Evolutionary conservation across 192 early-diverging fungal species (phyloP), one percentile per base, ranked within the genome.

Genomic region (Linnemannia schmuckeri): DNA sequence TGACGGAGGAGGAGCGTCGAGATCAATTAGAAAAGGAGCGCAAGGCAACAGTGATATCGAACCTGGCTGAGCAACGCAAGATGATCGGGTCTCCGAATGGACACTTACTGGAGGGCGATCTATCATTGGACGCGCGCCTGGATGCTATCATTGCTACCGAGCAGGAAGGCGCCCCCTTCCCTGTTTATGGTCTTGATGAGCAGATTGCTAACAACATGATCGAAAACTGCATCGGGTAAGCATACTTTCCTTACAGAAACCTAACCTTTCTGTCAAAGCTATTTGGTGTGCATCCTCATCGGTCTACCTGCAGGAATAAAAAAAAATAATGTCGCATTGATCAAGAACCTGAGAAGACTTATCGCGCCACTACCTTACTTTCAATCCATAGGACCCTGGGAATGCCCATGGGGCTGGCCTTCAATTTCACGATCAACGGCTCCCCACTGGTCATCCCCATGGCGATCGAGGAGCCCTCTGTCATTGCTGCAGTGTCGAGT

Each of bases 381-480:
- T 17, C 55, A 35, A 42, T 20, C 6, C 9, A 9, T 77, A 94
- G 94, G 49, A 95, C 93, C 10, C 77, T 95, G 80, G 95, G 93
- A 54, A 71, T 96, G 10, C 95, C 95, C 6, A 83, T 96, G 38
- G 95, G 95, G 17, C 85, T 96, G 22, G 95, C 93, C 0, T 89
- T 96, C 38, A 96, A 96, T 88, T 94, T 95, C 66, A 88, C 89
- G 57, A 95, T 96, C 85, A 94, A 96, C 80, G 91, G 85, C 8
- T 81, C 79, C 7, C 88, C 94, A 6, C 74, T 88, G 12, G 92
- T 94, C 13, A 90, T 95, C 46, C 95, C 95, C 13, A 95, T 96
- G 95, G 94, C 93, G 20, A 92, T 96, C 18, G 95, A 96, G 81
- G 95, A 96, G 78, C 94, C 95, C 12, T 94, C 93, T 13, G 94